Evolutionary conservation across 2,329 filamentous ascomycete genomes (phyloP), one percentile per base, ranked within the genome.

Genomic region (Pseudohalonectria lignicola): DNA sequence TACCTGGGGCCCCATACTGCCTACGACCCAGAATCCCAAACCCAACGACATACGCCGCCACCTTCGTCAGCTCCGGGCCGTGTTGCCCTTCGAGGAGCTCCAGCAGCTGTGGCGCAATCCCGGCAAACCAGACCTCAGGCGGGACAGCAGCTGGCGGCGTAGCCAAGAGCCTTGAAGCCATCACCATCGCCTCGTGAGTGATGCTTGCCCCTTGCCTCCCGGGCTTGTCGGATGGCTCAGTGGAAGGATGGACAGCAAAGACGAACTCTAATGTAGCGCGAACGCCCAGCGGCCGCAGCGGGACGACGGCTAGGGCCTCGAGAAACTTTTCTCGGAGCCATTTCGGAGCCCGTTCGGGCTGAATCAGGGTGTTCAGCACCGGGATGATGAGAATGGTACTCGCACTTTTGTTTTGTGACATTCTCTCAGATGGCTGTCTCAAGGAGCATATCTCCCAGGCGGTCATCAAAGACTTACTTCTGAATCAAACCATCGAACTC

Each of bases 201-300:
- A 86, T 79, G 31, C 70, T 71, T 4, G 77, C 71, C 2, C 76
- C 75, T 51, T 68, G 61, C 38, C 71, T 76, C 46, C 74, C 70
- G 1, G 68, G 62, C 4, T 51, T 49, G 3, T 60, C 54, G 1
- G 59, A 58, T 10, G 30, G 53, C 6, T 59, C 57, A 45, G 61
- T 65, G 43, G 71, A 67, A 0, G 79, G 73, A 43, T 83, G 79
- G 6, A 82, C 75, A 1, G 79, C 70, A 41, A 83, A 80, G 26
- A 86, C 66, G 49, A 85, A 85, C 50, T 85, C 80, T 43, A 85
- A 64, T 0, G 76, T 80, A 19, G 74, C 70, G 25, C 80, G 69
- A 12, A 86, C 76, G 15, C 81, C 81, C 43, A 75, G 68, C 3
- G 62, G 58, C 4, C 79, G 66, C 19, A 83, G 61, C 1, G 81